Percentiles rank a stretch among this genome's conserved stretches.
phyloP scores from a whole-genome alignment of 2,329 filamentous ascomycete species.

The Clarireedia paspali region DNA sequence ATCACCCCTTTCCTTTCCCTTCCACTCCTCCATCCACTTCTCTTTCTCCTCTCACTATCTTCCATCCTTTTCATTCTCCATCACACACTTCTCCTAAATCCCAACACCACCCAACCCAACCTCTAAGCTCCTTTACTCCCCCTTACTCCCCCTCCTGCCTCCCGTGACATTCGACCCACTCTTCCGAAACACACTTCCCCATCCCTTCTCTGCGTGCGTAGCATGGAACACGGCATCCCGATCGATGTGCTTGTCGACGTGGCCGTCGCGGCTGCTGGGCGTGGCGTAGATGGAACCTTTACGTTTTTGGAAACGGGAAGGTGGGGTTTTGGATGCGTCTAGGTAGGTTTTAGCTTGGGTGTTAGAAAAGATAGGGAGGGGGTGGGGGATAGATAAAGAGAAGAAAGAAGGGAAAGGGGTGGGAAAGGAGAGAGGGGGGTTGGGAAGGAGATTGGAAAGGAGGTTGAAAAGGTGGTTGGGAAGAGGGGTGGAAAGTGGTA shows the following conservation, averaged over 20 bases:
- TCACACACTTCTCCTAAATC: neutral
- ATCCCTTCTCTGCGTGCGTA: conserved; percentile 44
- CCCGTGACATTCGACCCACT: neutral
- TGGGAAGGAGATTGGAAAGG: too few species aligned
- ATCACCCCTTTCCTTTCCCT: neutral
- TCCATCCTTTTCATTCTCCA: neutral
- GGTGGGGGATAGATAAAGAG: neutral
- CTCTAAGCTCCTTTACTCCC: neutral
- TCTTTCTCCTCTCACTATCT: neutral
- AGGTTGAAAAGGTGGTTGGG: neutral
- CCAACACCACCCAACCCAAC: neutral
- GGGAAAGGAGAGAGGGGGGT: neutral
- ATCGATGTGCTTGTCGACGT: conserved; percentile 49
- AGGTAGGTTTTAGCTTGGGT: neutral
- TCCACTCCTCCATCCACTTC: neutral
- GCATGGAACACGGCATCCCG: conserved; percentile 50
- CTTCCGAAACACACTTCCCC: neutral
- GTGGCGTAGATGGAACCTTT: conserved; percentile 63
- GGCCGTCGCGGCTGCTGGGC: conserved; percentile 55
- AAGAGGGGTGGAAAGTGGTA: neutral
- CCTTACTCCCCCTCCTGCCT: conserved; percentile 8
- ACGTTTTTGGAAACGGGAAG: conserved; percentile 55
- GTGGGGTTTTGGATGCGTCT: conserved; percentile 9
- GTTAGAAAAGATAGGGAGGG: neutral
- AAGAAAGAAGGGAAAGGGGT: neutral